Conservation (phyloP, 805 yeast genomes). For the Clavispora vitiphila region DNA sequence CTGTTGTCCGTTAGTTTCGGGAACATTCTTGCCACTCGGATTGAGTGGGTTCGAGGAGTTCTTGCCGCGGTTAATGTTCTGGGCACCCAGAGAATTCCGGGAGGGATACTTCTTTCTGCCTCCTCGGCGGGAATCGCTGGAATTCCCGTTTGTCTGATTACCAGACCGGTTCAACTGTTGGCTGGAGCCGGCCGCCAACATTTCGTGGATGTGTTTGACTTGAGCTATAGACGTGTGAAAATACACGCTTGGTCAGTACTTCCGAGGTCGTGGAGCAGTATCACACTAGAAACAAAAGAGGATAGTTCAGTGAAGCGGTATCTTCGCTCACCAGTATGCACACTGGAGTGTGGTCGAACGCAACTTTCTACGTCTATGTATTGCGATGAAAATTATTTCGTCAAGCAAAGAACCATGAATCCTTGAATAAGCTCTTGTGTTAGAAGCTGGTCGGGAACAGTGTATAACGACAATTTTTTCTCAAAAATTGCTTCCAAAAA, state of each 20-base stretch:
- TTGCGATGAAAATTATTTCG: too few species aligned
- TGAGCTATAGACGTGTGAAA: neutral
- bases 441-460: slow-evolving; percentile 27
- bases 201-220: neutral
- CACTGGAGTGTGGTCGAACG: neutral
- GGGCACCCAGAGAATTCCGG: neutral
- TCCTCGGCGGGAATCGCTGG: neutral
- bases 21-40: neutral
- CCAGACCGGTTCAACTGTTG: neutral
- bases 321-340: neutral
- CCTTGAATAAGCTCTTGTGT: slow-evolving; percentile 34
- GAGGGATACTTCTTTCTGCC: neutral
- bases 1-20: neutral
- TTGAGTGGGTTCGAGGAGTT: neutral
- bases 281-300: neutral
- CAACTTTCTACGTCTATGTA: too few species aligned
- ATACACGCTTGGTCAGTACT: neutral
- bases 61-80: neutral
- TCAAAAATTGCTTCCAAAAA: slow-evolving; percentile 35
- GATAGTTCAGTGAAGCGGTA: neutral
- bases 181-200: neutral
- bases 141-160: neutral
- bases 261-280: neutral
- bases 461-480: slow-evolving; percentile 29
- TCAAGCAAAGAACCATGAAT: slow-evolving; percentile 39